phyloP scores from a whole-genome alignment of 768 basidiomycete genomes.

The Mycena rosella region DNA sequence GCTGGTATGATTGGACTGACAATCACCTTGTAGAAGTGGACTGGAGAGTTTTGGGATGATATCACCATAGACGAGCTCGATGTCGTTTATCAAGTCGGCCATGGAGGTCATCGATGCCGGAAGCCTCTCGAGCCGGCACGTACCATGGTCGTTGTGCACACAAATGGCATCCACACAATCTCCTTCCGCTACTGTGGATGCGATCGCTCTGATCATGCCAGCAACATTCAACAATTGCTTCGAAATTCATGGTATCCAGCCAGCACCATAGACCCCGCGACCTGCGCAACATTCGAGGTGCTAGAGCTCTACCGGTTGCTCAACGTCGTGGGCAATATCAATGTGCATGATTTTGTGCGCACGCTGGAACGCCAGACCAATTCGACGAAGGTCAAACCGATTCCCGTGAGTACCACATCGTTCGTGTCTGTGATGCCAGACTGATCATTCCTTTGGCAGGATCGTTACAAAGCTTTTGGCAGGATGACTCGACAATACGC shows the following conservation, averaged over 20 bases:
- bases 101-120: not conserved
- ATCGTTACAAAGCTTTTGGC: constrained; percentile 17
- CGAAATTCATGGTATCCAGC: constrained; percentile 34
- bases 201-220: not conserved
- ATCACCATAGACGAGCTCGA: not conserved
- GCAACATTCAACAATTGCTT: constrained; percentile 15
- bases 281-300: constrained; percentile 22
- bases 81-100: not conserved
- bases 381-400: not conserved
- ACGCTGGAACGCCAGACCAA: constrained; percentile 15
- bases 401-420: constrained; percentile 13
- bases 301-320: constrained; percentile 32
- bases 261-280: constrained; percentile 21
- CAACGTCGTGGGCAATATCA: constrained; percentile 31
- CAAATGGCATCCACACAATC: not conserved
- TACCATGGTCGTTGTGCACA: not conserved
- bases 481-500: constrained; percentile 22
- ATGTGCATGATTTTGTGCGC: constrained; percentile 31
- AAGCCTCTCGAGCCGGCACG: not conserved
- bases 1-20: not conserved
- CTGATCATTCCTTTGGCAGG: not conserved
- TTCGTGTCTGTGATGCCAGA: not conserved
- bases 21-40: not conserved
- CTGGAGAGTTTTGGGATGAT: not conserved
- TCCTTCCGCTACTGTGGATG: not conserved